Base-by-base conservation (phyloP, 2,329 filamentous ascomycete genomes). In the Claviceps sp. region DNA sequence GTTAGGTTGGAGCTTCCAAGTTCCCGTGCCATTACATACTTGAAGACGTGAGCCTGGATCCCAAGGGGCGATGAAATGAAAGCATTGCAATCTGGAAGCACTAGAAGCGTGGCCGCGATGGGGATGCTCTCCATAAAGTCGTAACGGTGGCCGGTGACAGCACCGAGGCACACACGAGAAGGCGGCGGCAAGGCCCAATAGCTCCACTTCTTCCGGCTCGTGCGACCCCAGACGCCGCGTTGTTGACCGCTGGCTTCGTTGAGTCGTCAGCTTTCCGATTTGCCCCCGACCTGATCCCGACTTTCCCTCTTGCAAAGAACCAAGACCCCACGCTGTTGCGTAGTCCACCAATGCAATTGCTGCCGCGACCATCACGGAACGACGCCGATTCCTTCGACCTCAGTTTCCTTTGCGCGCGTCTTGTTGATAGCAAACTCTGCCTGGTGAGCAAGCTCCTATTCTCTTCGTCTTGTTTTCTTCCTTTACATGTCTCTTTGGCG, bases 371-470 rank as follows among this genome's bases (percentile, higher is more conserved):
- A 46, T 52, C 48, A 57, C 47, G 50, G 50, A 56, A 53, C 50
- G 41, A 49, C 52, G 54, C 55, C 54, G 52, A 54, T 53, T 56
- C 52, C 54, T 51, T 54, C 51, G 53, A 50, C 43, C 45, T 50
- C 52, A 49, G 48, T 47, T 43, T 48, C 42, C 20, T 30, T 50
- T 50, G 48, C 47, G 48, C 48, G 18, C n/a, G 47, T 26, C 34
- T 18, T 46, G 34, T 36, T 38, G 13, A 14, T n/a, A 22, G 40
- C 26, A 41, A 34, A 36, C 13, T 18, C 48, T 49, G 40, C 40
- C 34, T 44, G 51, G 52, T 54, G 36, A 52, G 52, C 47, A 44
- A 42, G 37, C 3, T 34, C 18, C 37, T 47, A 41, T 36, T 34
- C n/a, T 46, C 6, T 11, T 30, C 26, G 30, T 48, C 22, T 46